Base-by-base conservation (phyloP, 2,329 filamentous ascomycete species). In the Tolypocladium cylindrosporum region DNA sequence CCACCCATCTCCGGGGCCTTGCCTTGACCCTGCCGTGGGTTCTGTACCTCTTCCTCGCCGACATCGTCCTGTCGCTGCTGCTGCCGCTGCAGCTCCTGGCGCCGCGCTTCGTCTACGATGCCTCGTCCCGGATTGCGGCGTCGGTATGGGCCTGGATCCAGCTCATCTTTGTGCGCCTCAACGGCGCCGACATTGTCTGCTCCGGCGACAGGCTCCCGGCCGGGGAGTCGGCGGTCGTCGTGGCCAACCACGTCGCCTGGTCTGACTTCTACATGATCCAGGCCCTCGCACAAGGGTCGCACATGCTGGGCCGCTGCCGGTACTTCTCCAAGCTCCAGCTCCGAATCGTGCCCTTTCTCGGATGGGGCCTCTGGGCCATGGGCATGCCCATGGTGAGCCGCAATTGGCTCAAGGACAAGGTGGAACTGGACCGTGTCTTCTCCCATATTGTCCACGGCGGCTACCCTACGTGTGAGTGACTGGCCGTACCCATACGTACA, bases 181-280 rank as follows among this genome's bases (percentile, higher is more conserved):
- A 86, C 63, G 76, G 76, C 43, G 82, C 79, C 45, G 61, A 70
- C 56, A 82, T 86, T 62, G 75, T 74, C 42, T 70, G 79, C 37
- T 81, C 81, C 9, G 82, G 82, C 19, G 78, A 82, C 61, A 59
- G 64, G 1, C 69, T 85, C 10, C 81, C 80, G 1, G 57, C 59
- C 13, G 74, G 74, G n/a, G 83, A 87, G 69, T 83, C 79, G 34
- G 83, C 82, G 57, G 78, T 87, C 56, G 79, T 86, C 39, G 71
- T 86, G 56, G 73, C 77, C 57, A 85, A 86, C 66, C 83, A 86
- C 69, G 77, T 84, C 43, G 76, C 75, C 55, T 86, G 83, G 83
- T 74, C 77, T 58, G 83, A 86, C 68, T 85, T 87, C 66, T 87
- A 85, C 72, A 78, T 85, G 74, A 81, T 86, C 61, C 82, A 87